A percentile compares a stretch with the other conserved stretches of the same genome.
Evolutionary conservation across 78 protist genomes (phyloP).

Genomic region (Tieghemostelium lacteum): DNA sequence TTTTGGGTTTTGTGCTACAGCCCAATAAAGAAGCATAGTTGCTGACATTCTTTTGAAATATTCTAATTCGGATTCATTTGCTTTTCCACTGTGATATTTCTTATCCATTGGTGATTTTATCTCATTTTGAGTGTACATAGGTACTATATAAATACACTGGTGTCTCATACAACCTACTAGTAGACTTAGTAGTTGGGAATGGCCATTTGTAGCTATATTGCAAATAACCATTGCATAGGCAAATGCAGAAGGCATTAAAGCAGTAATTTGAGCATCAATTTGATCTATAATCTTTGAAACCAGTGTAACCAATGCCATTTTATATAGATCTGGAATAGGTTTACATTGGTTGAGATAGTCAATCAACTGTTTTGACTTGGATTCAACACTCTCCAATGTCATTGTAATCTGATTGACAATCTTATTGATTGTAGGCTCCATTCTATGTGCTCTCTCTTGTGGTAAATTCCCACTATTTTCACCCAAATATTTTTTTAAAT

Average conservation of each 20-base stretch:
- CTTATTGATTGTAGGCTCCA: neutral
- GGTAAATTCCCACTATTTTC: neutral
- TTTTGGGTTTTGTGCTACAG: neutral
- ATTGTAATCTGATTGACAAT: constrained; percentile 9
- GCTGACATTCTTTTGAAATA: neutral
- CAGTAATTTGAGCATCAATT: constrained; percentile 34
- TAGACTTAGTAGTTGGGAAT: neutral
- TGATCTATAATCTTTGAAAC: neutral
- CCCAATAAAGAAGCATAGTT: neutral
- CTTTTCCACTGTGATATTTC: neutral
- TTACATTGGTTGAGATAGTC: neutral
- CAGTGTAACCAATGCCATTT: neutral
- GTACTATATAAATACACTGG: constrained; percentile 4
- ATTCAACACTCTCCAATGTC: neutral
- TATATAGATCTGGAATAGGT: neutral
- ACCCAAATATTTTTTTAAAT: neutral
- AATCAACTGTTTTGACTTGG: neutral
- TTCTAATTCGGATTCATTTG: neutral
- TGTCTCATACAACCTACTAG: neutral
- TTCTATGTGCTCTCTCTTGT: neutral
- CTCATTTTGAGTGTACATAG: neutral
- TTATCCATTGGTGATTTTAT: neutral
- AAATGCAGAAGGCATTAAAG: neutral
- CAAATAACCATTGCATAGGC: constrained; percentile 2
- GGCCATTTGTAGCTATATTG: neutral